Conservation (phyloP, 2,329 filamentous ascomycete genomes). For the Botrytis aclada region DNA sequence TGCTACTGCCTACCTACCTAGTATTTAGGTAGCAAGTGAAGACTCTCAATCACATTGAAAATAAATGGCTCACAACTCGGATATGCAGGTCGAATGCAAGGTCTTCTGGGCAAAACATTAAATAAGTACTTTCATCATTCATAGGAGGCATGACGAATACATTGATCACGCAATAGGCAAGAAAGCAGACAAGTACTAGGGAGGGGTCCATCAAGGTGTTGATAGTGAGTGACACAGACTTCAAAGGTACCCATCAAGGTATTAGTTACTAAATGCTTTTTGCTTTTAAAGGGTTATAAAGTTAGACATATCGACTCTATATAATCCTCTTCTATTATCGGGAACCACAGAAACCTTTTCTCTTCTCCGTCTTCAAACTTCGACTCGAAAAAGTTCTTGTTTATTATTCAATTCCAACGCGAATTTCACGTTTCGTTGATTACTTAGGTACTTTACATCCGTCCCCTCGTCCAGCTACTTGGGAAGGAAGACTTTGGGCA, state of each 20-base stretch:
- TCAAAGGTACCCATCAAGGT: slow-evolving; percentile 3
- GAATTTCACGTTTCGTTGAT: background rate
- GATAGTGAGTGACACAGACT: background rate
- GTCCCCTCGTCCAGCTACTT: background rate
- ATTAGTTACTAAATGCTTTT: background rate
- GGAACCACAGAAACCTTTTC: background rate
- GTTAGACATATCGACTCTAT: background rate
- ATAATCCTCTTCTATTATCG: background rate
- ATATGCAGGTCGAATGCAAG: background rate
- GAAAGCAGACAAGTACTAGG: background rate
- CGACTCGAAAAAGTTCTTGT: background rate
- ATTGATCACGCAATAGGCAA: background rate
- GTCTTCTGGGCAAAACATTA: background rate
- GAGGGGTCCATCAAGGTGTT: slow-evolving; percentile 2
- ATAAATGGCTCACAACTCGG: background rate
- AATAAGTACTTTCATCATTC: background rate
- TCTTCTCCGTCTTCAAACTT: background rate
- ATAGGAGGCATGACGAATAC: background rate
- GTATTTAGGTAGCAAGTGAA: background rate
- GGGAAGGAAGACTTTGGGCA: background rate
- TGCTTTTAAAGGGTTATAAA: background rate
- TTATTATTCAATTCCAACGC: background rate
- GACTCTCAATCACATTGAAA: background rate
- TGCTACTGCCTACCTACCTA: too few relatives aligned
- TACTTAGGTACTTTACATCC: background rate